Evolutionary conservation across 495 filamentous ascomycete species (phyloP).

Genomic region (Penicillium silybi): DNA sequence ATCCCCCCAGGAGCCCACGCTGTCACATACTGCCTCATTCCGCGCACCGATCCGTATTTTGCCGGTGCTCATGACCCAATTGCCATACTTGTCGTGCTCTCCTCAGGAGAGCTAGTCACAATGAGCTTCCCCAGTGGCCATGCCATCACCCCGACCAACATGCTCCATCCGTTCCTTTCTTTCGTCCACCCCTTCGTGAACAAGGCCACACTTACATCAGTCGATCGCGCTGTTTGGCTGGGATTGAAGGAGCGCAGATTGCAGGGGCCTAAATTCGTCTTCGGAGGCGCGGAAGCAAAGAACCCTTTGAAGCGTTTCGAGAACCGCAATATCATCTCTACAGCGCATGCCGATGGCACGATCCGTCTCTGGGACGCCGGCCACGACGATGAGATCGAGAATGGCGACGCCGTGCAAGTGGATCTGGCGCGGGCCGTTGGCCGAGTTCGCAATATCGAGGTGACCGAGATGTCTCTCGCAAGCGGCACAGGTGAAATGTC

Average conservation of each 20-base stretch:
- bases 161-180: slow-evolving; percentile 76
- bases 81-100: slow-evolving; percentile 70
- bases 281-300: slow-evolving; percentile 67
- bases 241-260: slow-evolving; percentile 76
- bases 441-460: slow-evolving; percentile 69
- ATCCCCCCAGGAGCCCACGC: slow-evolving; percentile 77
- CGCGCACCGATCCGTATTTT: slow-evolving; percentile 77
- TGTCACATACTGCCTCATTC: slow-evolving; percentile 77
- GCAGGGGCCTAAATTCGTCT: slow-evolving; percentile 68
- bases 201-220: slow-evolving; percentile 57
- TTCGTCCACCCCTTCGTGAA: slow-evolving; percentile 87
- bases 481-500: slow-evolving; percentile 78
- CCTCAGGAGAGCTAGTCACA: slow-evolving; percentile 82
- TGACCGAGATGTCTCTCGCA: slow-evolving; percentile 71
- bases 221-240: slow-evolving; percentile 79
- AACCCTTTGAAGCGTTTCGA: slow-evolving; percentile 72
- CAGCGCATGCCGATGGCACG: slow-evolving; percentile 82
- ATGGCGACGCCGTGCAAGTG: slow-evolving; percentile 72
- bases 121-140: slow-evolving; percentile 88
- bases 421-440: slow-evolving; percentile 82
- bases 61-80: slow-evolving; percentile 86
- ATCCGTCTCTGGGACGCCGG: slow-evolving; percentile 88
- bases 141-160: slow-evolving; percentile 85
- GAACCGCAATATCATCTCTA: slow-evolving; percentile 72
- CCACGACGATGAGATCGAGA: slow-evolving; percentile 89